A percentile compares a stretch with the other conserved stretches of the same genome.
phyloP scores from a whole-genome alignment of 345 rosid genomes.

The Psidium guajava region DNA sequence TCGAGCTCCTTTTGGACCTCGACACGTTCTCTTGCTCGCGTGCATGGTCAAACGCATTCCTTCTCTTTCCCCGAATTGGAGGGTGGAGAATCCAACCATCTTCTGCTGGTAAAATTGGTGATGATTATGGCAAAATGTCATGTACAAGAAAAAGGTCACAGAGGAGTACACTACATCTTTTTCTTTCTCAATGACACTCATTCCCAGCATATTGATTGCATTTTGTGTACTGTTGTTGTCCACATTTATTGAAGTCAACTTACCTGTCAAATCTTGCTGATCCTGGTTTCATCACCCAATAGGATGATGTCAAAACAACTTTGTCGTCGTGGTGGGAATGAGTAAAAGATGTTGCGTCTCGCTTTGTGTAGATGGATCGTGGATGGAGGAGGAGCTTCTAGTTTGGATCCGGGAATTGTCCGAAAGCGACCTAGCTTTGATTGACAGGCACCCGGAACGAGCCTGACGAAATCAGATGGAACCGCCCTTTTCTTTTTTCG shows the following conservation, averaged over 20 bases:
- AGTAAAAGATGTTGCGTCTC: not conserved
- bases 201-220: not conserved
- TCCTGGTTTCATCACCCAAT: not conserved
- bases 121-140: not conserved
- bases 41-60: not conserved
- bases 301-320: not conserved
- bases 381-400: not conserved
- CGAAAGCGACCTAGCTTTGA: not conserved
- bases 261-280: not conserved
- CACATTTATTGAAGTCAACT: conserved; percentile 1
- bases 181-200: not conserved
- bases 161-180: not conserved
- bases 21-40: not conserved
- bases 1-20: not conserved
- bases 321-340: not conserved
- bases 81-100: not conserved
- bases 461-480: not conserved
- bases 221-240: not conserved
- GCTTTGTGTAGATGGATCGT: not conserved
- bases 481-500: not conserved
- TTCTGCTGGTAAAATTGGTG: not conserved
- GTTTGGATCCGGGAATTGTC: not conserved
- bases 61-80: not conserved
- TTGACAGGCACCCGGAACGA: not conserved
- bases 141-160: not conserved